Evolutionary conservation across 495 filamentous ascomycete species (phyloP).

Genomic region (Daldinia bambusicola): DNA sequence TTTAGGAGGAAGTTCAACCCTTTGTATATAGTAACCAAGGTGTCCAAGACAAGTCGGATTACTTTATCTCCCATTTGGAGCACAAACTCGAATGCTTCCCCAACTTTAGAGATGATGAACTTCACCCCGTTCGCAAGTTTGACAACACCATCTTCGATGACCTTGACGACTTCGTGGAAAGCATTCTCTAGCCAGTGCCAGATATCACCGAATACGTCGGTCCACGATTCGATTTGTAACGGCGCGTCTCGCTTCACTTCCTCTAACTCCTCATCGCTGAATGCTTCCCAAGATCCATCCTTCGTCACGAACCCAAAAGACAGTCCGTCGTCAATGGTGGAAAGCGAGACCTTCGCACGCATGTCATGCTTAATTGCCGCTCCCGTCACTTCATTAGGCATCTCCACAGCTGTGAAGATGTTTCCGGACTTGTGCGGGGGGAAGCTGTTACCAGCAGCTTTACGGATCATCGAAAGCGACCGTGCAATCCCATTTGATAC

Average conservation of each 20-base stretch:
- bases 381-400: neutral
- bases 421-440: neutral
- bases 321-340: neutral
- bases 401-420: neutral
- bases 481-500: neutral
- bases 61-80: neutral
- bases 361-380: neutral
- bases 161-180: neutral
- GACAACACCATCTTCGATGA: neutral
- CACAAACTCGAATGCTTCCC: neutral
- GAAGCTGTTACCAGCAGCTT: neutral
- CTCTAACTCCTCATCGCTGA: neutral
- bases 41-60: neutral
- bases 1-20: neutral
- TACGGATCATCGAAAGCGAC: neutral
- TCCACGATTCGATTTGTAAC: neutral
- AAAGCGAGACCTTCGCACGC: neutral
- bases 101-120: neutral
- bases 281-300: neutral
- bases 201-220: neutral
- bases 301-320: neutral
- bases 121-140: neutral
- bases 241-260: neutral
- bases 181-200: neutral
- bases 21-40: neutral